phyloP scores from a whole-genome alignment of 495 filamentous ascomycete species.

The Cercophora newfieldiana region DNA sequence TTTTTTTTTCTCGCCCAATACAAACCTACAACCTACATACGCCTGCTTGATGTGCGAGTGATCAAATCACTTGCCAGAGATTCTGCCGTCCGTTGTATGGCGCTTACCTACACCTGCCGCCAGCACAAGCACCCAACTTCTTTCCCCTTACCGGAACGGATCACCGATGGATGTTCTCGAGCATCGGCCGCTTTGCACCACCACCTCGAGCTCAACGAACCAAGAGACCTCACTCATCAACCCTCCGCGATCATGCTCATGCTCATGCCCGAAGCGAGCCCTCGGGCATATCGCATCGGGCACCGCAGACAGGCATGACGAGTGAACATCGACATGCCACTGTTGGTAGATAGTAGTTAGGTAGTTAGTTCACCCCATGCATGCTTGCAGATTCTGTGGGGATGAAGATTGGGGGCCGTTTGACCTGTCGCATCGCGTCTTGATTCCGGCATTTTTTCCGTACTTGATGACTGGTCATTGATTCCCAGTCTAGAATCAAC shows the following conservation, averaged over 20 bases:
- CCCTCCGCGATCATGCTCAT: neutral
- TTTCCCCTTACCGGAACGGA: neutral
- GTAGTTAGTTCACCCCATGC: too few relatives aligned
- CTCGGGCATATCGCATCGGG: neutral
- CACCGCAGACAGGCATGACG: neutral
- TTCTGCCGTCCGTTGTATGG: neutral
- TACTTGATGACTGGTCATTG: neutral
- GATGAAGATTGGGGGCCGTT: neutral
- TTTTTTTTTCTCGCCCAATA: neutral
- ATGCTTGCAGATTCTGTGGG: neutral
- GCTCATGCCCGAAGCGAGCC: neutral
- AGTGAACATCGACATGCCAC: neutral
- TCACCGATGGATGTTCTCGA: neutral
- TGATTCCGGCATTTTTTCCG: neutral
- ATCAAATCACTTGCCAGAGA: neutral
- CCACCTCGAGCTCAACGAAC: too few relatives aligned
- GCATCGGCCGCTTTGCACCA: neutral
- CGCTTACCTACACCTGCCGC: neutral
- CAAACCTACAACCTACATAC: neutral
- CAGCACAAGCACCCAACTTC: neutral
- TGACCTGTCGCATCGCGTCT: neutral
- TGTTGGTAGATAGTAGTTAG: neutral
- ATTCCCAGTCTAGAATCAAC: neutral
- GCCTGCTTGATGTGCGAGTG: neutral
- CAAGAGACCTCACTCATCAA: neutral